These are phyloP conservation scores for Ceratocystis variospora DNA, from an alignment of 2,329 filamentous ascomycete species.

Conservation along the genomic window DNA sequence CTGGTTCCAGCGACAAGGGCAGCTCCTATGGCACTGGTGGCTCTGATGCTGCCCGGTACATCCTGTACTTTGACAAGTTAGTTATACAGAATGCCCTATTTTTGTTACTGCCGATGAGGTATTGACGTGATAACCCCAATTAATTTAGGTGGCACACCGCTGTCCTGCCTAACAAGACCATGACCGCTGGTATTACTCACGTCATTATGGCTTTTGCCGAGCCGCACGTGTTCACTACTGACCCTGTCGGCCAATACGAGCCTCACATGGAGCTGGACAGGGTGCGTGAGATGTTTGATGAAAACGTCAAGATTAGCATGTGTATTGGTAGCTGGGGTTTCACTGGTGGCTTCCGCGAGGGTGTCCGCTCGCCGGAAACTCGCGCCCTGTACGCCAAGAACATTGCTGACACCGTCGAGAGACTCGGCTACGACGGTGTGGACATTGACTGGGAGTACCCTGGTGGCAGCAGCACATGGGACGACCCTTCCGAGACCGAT, in stretches of 20 bases:
- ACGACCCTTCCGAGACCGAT: conserved; percentile 48
- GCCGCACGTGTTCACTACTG: conserved; percentile 37
- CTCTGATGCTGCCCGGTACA: background rate
- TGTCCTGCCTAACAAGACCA: background rate
- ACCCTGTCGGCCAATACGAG: conserved; percentile 30
- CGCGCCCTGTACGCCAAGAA: conserved; percentile 49
- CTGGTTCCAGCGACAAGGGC: no score
- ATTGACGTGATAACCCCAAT: background rate
- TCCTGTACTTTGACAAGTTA: conserved; percentile 4
- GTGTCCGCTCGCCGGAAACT: conserved; percentile 36
- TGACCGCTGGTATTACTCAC: conserved; percentile 33
- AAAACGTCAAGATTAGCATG: conserved; percentile 48
- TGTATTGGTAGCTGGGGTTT: conserved; percentile 67
- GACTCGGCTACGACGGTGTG: conserved; percentile 49
- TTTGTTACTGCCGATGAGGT: background rate
- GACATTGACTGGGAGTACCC: conserved; percentile 26
- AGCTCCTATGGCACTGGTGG: background rate
- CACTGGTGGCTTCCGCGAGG: conserved; percentile 45
- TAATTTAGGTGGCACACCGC: background rate
- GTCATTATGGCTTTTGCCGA: conserved; percentile 46
- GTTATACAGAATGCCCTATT: background rate
- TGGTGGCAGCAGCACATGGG: conserved; percentile 53
- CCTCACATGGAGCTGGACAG: conserved; percentile 38
- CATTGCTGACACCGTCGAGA: conserved; percentile 46
- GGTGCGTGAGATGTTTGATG: conserved; percentile 30